Evolutionary conservation across 306 rosid genomes (phyloP).

Genomic region (Argentina anserina): DNA sequence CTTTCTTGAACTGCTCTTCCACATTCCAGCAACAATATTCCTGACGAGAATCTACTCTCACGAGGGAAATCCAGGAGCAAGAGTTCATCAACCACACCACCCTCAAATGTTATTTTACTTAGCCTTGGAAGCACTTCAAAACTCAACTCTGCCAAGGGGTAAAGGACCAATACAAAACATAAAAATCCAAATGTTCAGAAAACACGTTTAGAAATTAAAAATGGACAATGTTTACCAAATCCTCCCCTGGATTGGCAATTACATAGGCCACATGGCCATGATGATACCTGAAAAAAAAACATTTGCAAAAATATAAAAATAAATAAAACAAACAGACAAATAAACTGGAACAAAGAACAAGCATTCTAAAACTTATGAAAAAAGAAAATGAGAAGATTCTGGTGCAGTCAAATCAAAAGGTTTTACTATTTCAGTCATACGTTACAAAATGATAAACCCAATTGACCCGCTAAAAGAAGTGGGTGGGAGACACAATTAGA

Average conservation of each 20-base stretch:
- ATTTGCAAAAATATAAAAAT: not conserved
- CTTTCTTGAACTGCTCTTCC: conserved; percentile 45
- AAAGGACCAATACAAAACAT: conserved; percentile 11
- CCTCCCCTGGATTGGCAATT: conserved; percentile 33
- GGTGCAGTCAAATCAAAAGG: not conserved
- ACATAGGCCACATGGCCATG: conserved; percentile 40
- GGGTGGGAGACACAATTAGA: not conserved
- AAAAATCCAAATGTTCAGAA: not conserved
- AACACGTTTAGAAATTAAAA: not conserved
- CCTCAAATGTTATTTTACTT: conserved; percentile 30
- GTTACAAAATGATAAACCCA: not conserved
- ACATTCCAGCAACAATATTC: conserved; percentile 37
- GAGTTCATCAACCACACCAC: conserved; percentile 39
- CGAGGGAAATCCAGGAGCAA: conserved; percentile 37
- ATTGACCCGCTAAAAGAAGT: not conserved
- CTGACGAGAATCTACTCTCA: conserved; percentile 32
- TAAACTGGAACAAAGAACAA: not conserved
- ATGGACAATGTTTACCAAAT: conserved; percentile 27
- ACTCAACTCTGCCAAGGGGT: conserved; percentile 29
- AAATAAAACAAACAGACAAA: not conserved
- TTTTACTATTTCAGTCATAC: not conserved
- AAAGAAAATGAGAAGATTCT: not conserved
- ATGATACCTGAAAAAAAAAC: conserved; percentile 27
- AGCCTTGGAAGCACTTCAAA: conserved; percentile 45
- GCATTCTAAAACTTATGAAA: not conserved